Base-by-base conservation (phyloP, 108 stramenopile genomes). In the Pseudonitzschia pungens region DNA sequence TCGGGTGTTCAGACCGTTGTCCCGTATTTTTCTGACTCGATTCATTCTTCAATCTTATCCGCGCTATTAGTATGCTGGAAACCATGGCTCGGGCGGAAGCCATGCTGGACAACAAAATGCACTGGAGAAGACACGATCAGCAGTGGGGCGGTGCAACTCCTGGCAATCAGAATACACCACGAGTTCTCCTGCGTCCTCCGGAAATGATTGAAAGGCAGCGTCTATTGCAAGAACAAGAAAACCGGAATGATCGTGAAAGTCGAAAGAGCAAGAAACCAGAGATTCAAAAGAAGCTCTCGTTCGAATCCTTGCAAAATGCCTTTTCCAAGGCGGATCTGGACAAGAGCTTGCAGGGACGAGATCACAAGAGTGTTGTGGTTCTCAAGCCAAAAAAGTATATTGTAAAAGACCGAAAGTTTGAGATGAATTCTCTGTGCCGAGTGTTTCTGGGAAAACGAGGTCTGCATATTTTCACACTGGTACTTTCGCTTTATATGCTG, bases 381-480 rank as follows among this genome's bases (percentile, higher is more conserved):
- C 4, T 67, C 21, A 28, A 48, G 22, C 66, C 42, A n/a, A 67
- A 67, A 67, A 62, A 51, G 15, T 62, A 63, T 33, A 26, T 77
- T 41, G 71, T 81, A 22, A 48, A 72, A 15, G 36, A 71, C 21
- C 77, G 77, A 21, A 79, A 75, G 40, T 76, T 80, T 32, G 78
- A 86, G 63, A 40, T 80, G 22, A 70, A 55, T 27, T 64, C 76
- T 27, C 73, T 86, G 2, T 75, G 81, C 52, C 32, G 62, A 5
- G 55, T 86, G 2, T 86, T 86, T 56, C 57, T 86, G 40, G 80
- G 80, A 6, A 58, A 68, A 26, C 26, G 33, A 20, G 85, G 81
- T 15, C 16, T 73, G 41, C 53, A 24, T 14, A 8, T 76, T 7
- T 86, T 80, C 68, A 77, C 77, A 29, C 4, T 72, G 8, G 29